Evolutionary conservation across 805 yeast genomes (phyloP), one percentile per base, ranked within the genome.

Genomic region (Jamesozyma piceae): DNA sequence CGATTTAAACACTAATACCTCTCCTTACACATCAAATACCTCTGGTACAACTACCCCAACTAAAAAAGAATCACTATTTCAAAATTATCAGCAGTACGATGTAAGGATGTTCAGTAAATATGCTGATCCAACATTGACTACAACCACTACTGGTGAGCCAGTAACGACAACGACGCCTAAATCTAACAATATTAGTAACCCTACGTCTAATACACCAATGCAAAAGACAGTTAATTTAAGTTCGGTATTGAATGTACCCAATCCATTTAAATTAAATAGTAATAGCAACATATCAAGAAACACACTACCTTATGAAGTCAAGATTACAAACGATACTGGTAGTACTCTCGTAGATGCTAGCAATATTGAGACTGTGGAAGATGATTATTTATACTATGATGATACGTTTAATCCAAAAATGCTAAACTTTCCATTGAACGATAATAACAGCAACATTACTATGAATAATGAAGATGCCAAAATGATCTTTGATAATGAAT

Each of bases 41-140:
- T 19, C 15, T 11, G 4, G 17, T 13, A 17, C 17, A 6, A 28
- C 32, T 29, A 11, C 34, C n/a, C 26, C 29, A 22, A 27, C 20
- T 10, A 39, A 34, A 21, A 33, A 28, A 27, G 42, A 39, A 11
- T 24, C 14, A 9, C 27, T 22, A 14, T 33, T 38, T 18, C 40
- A 37, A 33, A 26, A 26, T 18, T 34, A 35, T n/a, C 35, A 31
- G 21, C 38, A 27, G 18, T 28, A 41, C n/a, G 31, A 36, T 28
- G 11, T 32, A 8, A 42, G 41, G 8, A 46, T 51, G 22, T 60
- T 60, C 49, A 60, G 52, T 46, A 54, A 57, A 43, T 61, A 58
- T 44, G 63, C 63, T 21, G 64, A 61, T 49, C 65, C 65, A 13
- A 49, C 58, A 11, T 43, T 61, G 36, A 61, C 65, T 2, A 61